These are phyloP conservation scores for Mycocentrospora acerina DNA, from an alignment of 2,329 filamentous ascomycete genomes.

Conservation along the genomic window DNA sequence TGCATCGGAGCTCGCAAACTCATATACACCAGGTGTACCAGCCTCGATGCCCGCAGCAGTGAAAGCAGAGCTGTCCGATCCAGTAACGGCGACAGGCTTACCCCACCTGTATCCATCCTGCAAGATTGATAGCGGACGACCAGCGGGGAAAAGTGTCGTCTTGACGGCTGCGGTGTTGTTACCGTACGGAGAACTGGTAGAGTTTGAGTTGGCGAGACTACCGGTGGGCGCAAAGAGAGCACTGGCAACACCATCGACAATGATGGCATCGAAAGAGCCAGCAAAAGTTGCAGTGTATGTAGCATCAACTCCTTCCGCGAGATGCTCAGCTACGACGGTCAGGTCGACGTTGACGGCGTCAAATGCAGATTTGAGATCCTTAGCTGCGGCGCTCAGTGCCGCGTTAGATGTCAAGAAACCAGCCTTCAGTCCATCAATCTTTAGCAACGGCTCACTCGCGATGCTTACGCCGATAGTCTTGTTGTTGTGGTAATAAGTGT, in stretches of 20 bases:
- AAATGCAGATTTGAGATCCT: constrained; percentile 58
- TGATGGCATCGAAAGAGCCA: constrained; percentile 62
- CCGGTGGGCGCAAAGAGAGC: constrained; percentile 55
- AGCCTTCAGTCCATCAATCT: constrained; percentile 64
- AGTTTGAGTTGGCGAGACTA: constrained; percentile 29
- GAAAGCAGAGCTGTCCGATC: constrained; percentile 46
- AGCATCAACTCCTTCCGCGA: constrained; percentile 56
- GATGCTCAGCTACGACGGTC: constrained; percentile 61
- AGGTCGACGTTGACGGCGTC: constrained; percentile 56
- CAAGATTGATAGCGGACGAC: constrained; percentile 65
- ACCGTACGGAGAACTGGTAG: constrained; percentile 20
- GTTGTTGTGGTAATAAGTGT: constrained; percentile 69
- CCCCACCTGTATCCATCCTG: constrained; percentile 66
- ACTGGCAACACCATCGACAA: constrained; percentile 58
- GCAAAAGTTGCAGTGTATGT: constrained; percentile 69
- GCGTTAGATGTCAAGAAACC: constrained; percentile 61
- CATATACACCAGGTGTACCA: constrained; percentile 42
- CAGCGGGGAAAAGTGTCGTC: constrained; percentile 63
- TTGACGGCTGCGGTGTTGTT: constrained; percentile 21
- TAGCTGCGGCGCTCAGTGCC: constrained; percentile 43
- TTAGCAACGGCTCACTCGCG: constrained; percentile 59
- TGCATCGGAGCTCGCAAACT: constrained; percentile 13
- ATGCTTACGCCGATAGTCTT: constrained; percentile 62
- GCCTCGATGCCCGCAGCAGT: constrained; percentile 48
- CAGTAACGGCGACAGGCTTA: constrained; percentile 67